These are phyloP conservation scores for Carex parvula DNA, from an alignment of 176 grass and related monocot species.

Conservation along the genomic window DNA sequence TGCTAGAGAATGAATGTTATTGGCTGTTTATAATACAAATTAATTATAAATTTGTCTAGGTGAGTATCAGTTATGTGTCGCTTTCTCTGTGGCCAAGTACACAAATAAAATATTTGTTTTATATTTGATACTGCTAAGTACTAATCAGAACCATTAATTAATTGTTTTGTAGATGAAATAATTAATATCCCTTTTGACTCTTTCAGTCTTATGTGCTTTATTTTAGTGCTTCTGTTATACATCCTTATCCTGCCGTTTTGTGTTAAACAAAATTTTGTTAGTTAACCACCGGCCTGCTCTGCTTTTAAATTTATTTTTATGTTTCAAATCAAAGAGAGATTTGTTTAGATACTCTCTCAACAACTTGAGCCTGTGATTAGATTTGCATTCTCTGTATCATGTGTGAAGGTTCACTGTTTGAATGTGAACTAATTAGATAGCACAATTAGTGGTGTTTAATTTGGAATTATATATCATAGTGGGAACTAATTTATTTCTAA, in stretches of 20 bases:
- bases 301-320: not conserved
- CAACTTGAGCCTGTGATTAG: not conserved
- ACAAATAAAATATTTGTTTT: not conserved
- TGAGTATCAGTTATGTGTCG: not conserved
- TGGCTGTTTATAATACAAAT: not conserved
- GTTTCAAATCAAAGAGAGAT: not conserved
- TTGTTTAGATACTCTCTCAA: not conserved
- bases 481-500: not conserved
- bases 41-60: not conserved
- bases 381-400: not conserved
- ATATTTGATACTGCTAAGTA: not conserved
- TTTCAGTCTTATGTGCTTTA: not conserved
- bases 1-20: not conserved
- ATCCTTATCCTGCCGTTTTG: not conserved
- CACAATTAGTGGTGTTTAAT: not conserved
- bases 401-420: not conserved
- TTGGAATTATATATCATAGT: not conserved
- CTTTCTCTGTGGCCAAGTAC: not conserved
- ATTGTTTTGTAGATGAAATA: not conserved
- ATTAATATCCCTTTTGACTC: not conserved
- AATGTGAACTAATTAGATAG: not conserved
- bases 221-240: not conserved
- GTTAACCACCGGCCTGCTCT: not conserved
- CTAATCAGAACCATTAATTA: slow-evolving; percentile 1
- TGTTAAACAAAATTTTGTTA: not conserved